Evolutionary conservation across 805 yeast genomes (phyloP).

Genomic region (Lachancea mirantina): DNA sequence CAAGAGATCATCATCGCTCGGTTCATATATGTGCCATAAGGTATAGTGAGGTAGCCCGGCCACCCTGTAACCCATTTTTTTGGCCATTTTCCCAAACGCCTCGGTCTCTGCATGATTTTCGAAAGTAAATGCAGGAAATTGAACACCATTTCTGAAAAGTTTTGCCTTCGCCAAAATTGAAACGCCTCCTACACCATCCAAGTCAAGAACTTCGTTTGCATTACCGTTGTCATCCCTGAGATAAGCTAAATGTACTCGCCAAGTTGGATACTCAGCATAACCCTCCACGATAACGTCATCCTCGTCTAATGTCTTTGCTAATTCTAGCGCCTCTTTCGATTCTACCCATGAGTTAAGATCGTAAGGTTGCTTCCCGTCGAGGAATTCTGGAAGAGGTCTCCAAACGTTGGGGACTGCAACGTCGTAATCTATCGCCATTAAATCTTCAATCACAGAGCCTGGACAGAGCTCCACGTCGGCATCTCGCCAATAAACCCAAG

Average conservation of each 20-base stretch:
- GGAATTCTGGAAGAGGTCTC: constrained; percentile 92
- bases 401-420: constrained; percentile 85
- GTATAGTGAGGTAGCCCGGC: constrained; percentile 89
- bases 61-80: constrained; percentile 68
- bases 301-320: constrained; percentile 59
- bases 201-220: constrained; percentile 54
- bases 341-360: constrained; percentile 97
- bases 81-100: constrained; percentile 79
- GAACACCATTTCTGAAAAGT: constrained; percentile 70
- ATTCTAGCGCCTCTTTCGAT: constrained; percentile 62
- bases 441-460: constrained; percentile 62
- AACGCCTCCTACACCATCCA: constrained; percentile 87
- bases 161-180: constrained; percentile 70
- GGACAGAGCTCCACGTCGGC: constrained; percentile 81
- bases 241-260: constrained; percentile 77
- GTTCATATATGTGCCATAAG: constrained; percentile 86
- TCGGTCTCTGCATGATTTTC: constrained; percentile 84
- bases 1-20: constrained; percentile 74
- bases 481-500: constrained; percentile 91
- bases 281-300: constrained; percentile 88
- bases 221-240: constrained; percentile 55
- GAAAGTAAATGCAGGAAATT: constrained; percentile 79
- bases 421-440: constrained; percentile 65
- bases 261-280: constrained; percentile 78
- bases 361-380: constrained; percentile 84